Base-by-base conservation (phyloP, 345 rosid genomes). In the Bruguiera gymnorhiza region DNA sequence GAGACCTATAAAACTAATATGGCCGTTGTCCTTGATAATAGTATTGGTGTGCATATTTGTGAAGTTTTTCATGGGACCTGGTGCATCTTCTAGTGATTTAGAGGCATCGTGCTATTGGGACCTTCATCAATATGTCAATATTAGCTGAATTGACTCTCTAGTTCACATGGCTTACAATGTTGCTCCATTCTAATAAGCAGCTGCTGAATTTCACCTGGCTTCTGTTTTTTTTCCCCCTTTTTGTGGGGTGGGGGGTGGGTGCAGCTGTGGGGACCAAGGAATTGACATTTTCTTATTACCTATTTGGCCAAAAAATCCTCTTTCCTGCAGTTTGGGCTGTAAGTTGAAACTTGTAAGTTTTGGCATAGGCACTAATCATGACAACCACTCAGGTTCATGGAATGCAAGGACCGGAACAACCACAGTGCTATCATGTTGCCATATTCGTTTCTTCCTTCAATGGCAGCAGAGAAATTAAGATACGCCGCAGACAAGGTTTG, bases 331-430 rank as follows among this genome's bases (percentile, higher is more conserved):
- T 72, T 53, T 1, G 19, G 57, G 39, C 61, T 39, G 39, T 52
- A 60, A 73, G 63, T 53, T 65, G 62, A 8, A 55, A 30, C 69
- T 55, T 39, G 43, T 58, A 48, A 43, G 61, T 48, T 64, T 65
- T 68, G 50, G 16, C 19, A 23, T 66, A 34, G 62, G 60, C 68
- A 62, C 67, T 79, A 71, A 83, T 74, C 65, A 57, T 66, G 46
- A 54, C 70, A 54, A 72, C 74, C 53, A 65, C 78, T 62, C 83
- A 95, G 99, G 99, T 95, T 92, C 83, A 82, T 84, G 84, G 99
- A 95, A 76, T 95, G 99, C 81, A 95, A 87, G 74, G 96, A 87
- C 76, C 81, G 97, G 77, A 83, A 81, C 72, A 86, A 94, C 70
- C 86, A 73, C 29, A 92, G 87, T 80, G 81, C 84, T 39, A 69